A percentile compares a stretch with the other conserved stretches of the same genome.
Evolutionary conservation across 2,329 filamentous ascomycete genomes (phyloP).

Genomic region (Botrytis elliptica): DNA sequence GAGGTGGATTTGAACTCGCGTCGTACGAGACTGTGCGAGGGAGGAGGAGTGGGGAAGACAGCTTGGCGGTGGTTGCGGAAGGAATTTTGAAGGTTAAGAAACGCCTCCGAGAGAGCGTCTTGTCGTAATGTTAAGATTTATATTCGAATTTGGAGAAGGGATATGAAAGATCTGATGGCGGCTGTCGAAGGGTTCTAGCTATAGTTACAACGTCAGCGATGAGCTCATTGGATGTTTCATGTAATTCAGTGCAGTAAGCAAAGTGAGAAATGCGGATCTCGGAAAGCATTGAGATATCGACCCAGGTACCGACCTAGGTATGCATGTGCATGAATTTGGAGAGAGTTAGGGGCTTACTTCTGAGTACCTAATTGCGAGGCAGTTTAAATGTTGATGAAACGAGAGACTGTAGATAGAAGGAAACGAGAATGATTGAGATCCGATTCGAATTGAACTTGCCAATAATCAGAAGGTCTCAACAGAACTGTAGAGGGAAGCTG

Average conservation of each 20-base stretch:
- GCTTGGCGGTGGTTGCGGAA: conserved; percentile 77
- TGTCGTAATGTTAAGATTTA: not conserved
- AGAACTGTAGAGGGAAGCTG: not conserved
- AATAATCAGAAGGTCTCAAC: not conserved
- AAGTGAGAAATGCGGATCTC: conserved; percentile 1
- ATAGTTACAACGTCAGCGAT: conserved; percentile 15
- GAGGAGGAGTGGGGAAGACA: conserved; percentile 86
- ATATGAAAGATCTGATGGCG: not conserved
- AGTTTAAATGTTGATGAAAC: not conserved
- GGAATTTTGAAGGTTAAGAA: conserved; percentile 37
- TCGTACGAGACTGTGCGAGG: conserved; percentile 90
- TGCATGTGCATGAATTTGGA: not conserved
- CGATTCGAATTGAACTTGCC: not conserved
- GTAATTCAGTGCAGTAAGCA: conserved; percentile 5
- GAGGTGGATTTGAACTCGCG: conserved; percentile 69
- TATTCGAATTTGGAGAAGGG: not conserved
- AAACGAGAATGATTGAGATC: not conserved
- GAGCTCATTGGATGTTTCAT: conserved; percentile 14
- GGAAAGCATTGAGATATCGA: not conserved
- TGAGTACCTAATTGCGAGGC: not conserved
- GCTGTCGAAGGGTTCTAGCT: conserved; percentile 8
- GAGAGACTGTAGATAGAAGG: not conserved
- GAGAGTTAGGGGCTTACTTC: conserved; percentile 12
- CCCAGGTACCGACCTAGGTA: not conserved
- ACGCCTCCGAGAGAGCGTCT: conserved; percentile 30